Evolutionary conservation across 2,329 filamentous ascomycete species (phyloP).

Genomic region (Xylogone sp.): DNA sequence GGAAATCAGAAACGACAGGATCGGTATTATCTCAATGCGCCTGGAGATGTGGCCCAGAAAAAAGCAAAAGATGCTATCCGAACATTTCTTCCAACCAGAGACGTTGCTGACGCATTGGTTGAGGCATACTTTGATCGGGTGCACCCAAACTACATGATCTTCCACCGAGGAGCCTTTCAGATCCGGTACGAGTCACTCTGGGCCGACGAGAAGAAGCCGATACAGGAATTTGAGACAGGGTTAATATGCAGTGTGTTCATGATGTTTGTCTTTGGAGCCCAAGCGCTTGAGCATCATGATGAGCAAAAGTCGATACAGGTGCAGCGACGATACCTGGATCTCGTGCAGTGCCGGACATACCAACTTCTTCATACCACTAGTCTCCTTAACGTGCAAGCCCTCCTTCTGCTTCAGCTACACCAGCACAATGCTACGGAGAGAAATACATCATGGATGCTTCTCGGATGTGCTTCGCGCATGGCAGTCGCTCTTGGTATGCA

Average conservation of each 20-base stretch:
- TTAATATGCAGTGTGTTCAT: constrained; percentile 39
- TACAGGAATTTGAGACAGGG: constrained; percentile 33
- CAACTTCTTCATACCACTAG: constrained; percentile 33
- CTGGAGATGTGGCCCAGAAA: constrained; percentile 8
- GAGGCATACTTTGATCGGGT: constrained; percentile 36
- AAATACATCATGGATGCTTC: constrained; percentile 36
- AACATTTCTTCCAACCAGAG: constrained; percentile 29
- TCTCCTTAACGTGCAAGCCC: constrained; percentile 37
- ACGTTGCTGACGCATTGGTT: constrained; percentile 33
- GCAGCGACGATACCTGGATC: constrained; percentile 28
- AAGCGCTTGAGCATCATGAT: constrained; percentile 30
- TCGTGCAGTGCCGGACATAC: constrained; percentile 31
- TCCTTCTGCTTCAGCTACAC: constrained; percentile 37
- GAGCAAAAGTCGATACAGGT: constrained; percentile 26
- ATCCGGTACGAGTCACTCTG: constrained; percentile 34
- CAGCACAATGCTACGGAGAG: constrained; percentile 38
- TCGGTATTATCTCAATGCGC: constrained; percentile 3
- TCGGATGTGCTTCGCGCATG: constrained; percentile 37
- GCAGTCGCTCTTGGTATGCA: constrained; percentile 41
- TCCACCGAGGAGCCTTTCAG: constrained; percentile 37
- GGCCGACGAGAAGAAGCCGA: constrained; percentile 15
- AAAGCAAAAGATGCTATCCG: constrained; percentile 17
- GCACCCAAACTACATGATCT: constrained; percentile 35
- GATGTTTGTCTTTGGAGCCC: constrained; percentile 37
- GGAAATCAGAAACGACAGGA: constrained; percentile 7